These are phyloP conservation scores for Phallus indusiatus DNA, from an alignment of 768 basidiomycete genomes.

Conservation along the genomic window DNA sequence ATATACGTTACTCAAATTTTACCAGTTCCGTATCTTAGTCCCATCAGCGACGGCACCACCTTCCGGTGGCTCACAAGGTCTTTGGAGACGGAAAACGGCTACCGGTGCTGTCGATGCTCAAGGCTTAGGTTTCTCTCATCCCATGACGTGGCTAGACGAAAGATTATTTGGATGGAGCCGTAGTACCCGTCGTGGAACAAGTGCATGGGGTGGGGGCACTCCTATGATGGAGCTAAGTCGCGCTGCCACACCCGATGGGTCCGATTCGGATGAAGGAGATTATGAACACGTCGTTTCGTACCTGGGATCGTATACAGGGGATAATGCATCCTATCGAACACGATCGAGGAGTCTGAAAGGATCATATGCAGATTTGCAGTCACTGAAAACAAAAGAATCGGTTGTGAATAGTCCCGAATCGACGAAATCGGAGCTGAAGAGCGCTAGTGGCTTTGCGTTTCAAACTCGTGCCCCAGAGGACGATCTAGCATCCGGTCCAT, in stretches of 20 bases:
- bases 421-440: not conserved
- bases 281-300: slow-evolving; percentile 81
- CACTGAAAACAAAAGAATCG: slow-evolving; percentile 31
- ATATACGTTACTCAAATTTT: slow-evolving; percentile 2
- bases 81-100: slow-evolving; percentile 74
- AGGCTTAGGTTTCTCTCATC: slow-evolving; percentile 76
- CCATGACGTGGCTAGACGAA: slow-evolving; percentile 94
- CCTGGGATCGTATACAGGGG: slow-evolving; percentile 42
- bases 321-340: slow-evolving; percentile 22
- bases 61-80: slow-evolving; percentile 59
- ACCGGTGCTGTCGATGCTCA: slow-evolving; percentile 80
- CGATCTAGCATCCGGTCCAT: slow-evolving; percentile 26
- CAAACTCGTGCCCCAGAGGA: not conserved
- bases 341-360: slow-evolving; percentile 51
- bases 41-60: slow-evolving; percentile 83
- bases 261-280: slow-evolving; percentile 85
- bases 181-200: slow-evolving; percentile 69
- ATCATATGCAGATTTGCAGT: slow-evolving; percentile 78
- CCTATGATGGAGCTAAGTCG: slow-evolving; percentile 30
- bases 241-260: slow-evolving; percentile 60
- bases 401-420: slow-evolving; percentile 3
- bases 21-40: slow-evolving; percentile 66
- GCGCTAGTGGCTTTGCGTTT: not conserved
- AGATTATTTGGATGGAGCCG: slow-evolving; percentile 87
- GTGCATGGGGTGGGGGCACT: slow-evolving; percentile 66